Evolutionary conservation across 1,139 yeast species (phyloP).

Genomic region (Blastobotrys arbuscula): DNA sequence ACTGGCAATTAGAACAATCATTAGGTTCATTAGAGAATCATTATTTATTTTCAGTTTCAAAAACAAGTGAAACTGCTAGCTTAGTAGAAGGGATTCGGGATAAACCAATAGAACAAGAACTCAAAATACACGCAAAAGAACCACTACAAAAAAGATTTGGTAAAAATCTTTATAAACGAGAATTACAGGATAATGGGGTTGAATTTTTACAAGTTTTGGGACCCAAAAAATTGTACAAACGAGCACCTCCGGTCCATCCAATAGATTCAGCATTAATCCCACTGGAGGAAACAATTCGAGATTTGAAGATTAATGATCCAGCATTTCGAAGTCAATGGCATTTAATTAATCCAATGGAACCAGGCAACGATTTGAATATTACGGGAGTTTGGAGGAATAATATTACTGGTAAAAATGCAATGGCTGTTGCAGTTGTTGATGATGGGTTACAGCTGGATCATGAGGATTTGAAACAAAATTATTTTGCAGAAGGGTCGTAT

Average conservation of each 20-base stretch:
- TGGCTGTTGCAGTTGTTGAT: slow-evolving; percentile 64
- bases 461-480: slow-evolving; percentile 65
- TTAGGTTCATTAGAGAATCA: slow-evolving; percentile 31
- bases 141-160: slow-evolving; percentile 9
- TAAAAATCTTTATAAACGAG: slow-evolving; percentile 14
- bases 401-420: slow-evolving; percentile 66
- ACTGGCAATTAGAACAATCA: slow-evolving; percentile 32
- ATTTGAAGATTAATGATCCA: slow-evolving; percentile 72
- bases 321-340: slow-evolving; percentile 86
- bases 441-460: slow-evolving; percentile 87
- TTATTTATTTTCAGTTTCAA: slow-evolving; percentile 31
- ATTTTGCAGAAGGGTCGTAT: slow-evolving; percentile 73
- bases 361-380: slow-evolving; percentile 84
- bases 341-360: slow-evolving; percentile 59
- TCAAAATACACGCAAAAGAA: neutral
- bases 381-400: slow-evolving; percentile 80
- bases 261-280: slow-evolving; percentile 23
- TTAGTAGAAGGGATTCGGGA: slow-evolving; percentile 19
- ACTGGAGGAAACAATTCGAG: slow-evolving; percentile 33
- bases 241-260: slow-evolving; percentile 21
- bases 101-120: slow-evolving; percentile 12
- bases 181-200: slow-evolving; percentile 17
- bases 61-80: slow-evolving; percentile 13
- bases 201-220: slow-evolving; percentile 22
- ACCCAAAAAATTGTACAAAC: slow-evolving; percentile 20